These are phyloP conservation scores for Stellera chamaejasme DNA, from an alignment of 345 rosid genomes.

Conservation along the genomic window DNA sequence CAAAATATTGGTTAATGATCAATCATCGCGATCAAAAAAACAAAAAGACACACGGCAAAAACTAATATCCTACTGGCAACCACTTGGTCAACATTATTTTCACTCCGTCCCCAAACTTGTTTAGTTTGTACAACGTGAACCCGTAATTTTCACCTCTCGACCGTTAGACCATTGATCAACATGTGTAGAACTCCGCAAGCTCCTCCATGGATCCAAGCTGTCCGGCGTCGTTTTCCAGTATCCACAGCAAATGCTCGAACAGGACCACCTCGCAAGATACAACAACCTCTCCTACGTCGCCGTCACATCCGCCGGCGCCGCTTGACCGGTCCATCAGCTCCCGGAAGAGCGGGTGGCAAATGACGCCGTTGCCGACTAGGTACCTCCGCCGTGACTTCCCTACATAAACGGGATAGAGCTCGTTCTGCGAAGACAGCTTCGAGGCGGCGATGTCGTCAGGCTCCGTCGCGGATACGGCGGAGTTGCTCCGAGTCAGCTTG, in stretches of 20 bases:
- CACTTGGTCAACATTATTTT: neutral
- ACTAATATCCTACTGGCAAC: neutral
- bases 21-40: slow-evolving; percentile 9
- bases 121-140: slow-evolving; percentile 3
- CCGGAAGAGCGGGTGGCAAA: slow-evolving; percentile 73
- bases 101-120: neutral
- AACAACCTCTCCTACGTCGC: slow-evolving; percentile 30
- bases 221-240: slow-evolving; percentile 48
- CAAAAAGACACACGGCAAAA: neutral
- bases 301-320: slow-evolving; percentile 11
- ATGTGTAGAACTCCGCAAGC: slow-evolving; percentile 63
- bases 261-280: slow-evolving; percentile 85
- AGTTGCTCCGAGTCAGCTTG: slow-evolving; percentile 26
- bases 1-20: slow-evolving; percentile 4
- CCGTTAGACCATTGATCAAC: slow-evolving; percentile 15
- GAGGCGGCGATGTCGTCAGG: neutral
- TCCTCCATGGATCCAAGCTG: slow-evolving; percentile 67
- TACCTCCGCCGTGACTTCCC: slow-evolving; percentile 83
- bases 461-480: slow-evolving; percentile 15
- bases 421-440: slow-evolving; percentile 1
- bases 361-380: slow-evolving; percentile 40
- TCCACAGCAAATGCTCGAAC: slow-evolving; percentile 95
- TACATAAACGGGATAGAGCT: slow-evolving; percentile 64
- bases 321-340: slow-evolving; percentile 59
- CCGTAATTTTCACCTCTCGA: neutral